Evolutionary conservation across 2,329 filamentous ascomycete genomes (phyloP).

Genomic region (Penicillium sp.): DNA sequence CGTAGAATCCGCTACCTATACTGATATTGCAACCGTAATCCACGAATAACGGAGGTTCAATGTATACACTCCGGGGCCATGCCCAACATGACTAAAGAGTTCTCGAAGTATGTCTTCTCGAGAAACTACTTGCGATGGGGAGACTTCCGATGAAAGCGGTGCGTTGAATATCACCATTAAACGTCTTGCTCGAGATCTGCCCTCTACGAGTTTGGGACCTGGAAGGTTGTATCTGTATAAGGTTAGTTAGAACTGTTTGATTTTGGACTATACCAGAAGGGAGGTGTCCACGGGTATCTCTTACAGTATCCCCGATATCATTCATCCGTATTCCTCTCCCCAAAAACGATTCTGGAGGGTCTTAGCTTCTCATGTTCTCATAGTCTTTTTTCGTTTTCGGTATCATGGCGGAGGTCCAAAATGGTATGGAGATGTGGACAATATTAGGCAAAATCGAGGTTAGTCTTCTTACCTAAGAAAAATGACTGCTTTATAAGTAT

Average conservation of each 20-base stretch:
- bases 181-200: slow-evolving; percentile 7
- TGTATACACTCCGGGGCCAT: slow-evolving; percentile 11
- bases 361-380: background rate
- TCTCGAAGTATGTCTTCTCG: slow-evolving; percentile 6
- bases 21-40: slow-evolving; percentile 25
- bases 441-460: background rate
- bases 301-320: slow-evolving; percentile 17
- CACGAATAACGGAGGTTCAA: slow-evolving; percentile 20
- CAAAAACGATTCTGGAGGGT: slow-evolving; percentile 1
- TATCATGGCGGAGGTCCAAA: background rate
- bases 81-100: slow-evolving; percentile 12
- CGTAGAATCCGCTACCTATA: slow-evolving; percentile 17
- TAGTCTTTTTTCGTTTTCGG: background rate
- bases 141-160: background rate
- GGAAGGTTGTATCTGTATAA: slow-evolving; percentile 9
- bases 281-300: background rate
- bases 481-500: background rate
- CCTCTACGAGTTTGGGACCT: slow-evolving; percentile 9
- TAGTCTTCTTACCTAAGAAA: background rate
- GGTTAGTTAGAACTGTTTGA: background rate
- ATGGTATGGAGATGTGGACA: background rate
- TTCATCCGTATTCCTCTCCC: slow-evolving; percentile 11
- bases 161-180: slow-evolving; percentile 12
- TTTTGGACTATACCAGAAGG: background rate
- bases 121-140: background rate